Conservation (phyloP, 768 basidiomycete species). For the Albatrellus ellisii region DNA sequence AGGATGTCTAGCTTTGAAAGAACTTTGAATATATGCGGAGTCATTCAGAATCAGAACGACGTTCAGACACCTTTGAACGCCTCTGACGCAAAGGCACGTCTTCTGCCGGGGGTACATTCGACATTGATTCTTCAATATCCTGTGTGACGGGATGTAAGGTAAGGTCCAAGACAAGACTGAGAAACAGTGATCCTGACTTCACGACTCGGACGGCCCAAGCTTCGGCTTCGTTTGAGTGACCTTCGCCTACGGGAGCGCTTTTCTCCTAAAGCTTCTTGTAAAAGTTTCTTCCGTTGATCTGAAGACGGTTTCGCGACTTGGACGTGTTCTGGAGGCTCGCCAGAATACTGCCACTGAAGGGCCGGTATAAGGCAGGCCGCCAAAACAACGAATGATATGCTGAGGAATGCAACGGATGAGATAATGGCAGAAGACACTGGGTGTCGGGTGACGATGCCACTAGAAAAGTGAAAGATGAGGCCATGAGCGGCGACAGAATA, state of each 20-base stretch:
- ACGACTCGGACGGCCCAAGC: not conserved
- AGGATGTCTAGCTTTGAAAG: too few species aligned
- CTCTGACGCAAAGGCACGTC: constrained; percentile 8
- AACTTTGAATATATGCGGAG: too few species aligned
- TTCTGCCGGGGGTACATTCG: constrained; percentile 5
- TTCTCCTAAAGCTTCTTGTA: not conserved
- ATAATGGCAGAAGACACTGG: constrained; percentile 42
- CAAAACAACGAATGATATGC: constrained; percentile 20
- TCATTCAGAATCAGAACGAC: constrained; percentile 5
- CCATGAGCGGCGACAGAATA: not conserved
- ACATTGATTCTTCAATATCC: constrained; percentile 6
- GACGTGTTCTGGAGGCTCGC: not conserved
- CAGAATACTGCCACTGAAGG: constrained; percentile 17
- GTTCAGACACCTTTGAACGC: constrained; percentile 7
- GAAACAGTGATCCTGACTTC: constrained; percentile 5
- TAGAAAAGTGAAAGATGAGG: constrained; percentile 18
- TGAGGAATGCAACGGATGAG: constrained; percentile 23
- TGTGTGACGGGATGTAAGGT: not conserved
- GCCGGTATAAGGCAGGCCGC: constrained; percentile 21
- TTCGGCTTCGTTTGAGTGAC: constrained; percentile 11
- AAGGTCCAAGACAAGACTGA: not conserved
- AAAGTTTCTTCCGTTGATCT: not conserved
- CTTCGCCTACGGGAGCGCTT: not conserved
- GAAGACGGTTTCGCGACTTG: constrained; percentile 1
- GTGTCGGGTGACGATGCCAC: constrained; percentile 59